Base-by-base conservation (phyloP, 2,329 filamentous ascomycete species). In the Plenodomus biglobosus region DNA sequence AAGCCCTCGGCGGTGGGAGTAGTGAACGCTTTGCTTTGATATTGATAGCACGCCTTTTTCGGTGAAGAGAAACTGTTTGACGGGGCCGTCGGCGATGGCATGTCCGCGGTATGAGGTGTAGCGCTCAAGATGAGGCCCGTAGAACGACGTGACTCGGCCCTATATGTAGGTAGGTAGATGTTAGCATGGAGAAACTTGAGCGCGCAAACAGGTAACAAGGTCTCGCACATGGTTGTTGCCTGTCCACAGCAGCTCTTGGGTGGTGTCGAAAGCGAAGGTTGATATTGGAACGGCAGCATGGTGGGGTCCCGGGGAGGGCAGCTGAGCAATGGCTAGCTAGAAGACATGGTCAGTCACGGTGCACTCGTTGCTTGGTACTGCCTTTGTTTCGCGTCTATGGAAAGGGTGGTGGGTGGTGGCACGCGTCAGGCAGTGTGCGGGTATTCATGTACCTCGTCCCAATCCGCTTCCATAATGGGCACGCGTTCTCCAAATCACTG, bases 51-150 rank as follows among this genome's bases (percentile, higher is more conserved):
- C 84, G 17, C 95, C 94, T 68, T 87, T 90, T 55, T 96, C 90
- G 68, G 92, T 92, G 69, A 96, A 88, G 22, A 97, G 79, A 38
- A 99, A 83, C 68, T 97, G 92, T 55, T 88, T 87, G 35, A 99
- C 87, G 2, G 85, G 56, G 19, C 91, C 90, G 71, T 95, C 89
- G 55, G 82, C 73, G 4, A 81, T 77, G 1, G 80, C 77, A 70
- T 96, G 91, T 36, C 87, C 89, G 68, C 87, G 86, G 72, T 94
- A 92, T 32, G 92, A 95, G 3, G 92, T 96, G 72, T 99, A 96
- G 66, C 84, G 83, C 65, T 92, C 87, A 40, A 97, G 80, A 52
- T 96, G 90, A 44, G 84, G 83, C 44, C 90, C 87, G 72, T 90
- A 90, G 73, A 95, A 96, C 10, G 92, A 96, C 38, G 85, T 87